Conservation (phyloP, 345 rosid genomes). For the Jatropha curcas region DNA sequence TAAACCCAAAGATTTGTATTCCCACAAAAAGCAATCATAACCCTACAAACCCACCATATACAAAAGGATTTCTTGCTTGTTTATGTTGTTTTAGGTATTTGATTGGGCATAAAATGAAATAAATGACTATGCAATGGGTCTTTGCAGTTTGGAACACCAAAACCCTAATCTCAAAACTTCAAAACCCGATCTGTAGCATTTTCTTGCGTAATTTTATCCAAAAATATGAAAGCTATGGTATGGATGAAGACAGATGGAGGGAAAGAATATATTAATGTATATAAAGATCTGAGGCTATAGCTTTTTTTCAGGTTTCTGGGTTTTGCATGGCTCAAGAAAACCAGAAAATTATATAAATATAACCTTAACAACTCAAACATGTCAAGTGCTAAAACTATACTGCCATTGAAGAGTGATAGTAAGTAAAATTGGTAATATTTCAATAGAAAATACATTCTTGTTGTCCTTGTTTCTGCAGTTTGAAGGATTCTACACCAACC, state of each 20-base stretch:
- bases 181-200: neutral
- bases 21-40: neutral
- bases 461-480: neutral
- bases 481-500: neutral
- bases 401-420: neutral
- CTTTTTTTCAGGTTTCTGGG: neutral
- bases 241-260: neutral
- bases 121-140: neutral
- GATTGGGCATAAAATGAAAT: neutral
- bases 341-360: neutral
- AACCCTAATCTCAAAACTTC: neutral
- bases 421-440: neutral
- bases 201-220: neutral
- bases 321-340: conserved; percentile 18
- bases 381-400: neutral
- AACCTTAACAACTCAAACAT: neutral
- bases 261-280: no score
- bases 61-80: neutral
- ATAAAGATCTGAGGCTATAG: neutral
- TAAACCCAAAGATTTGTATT: no score
- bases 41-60: neutral
- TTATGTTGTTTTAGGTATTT: neutral
- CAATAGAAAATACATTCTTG: neutral
- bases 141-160: neutral
- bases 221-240: neutral